Evolutionary conservation across 1,139 yeast genomes (phyloP).

Genomic region (Kodamaea ohmeri): DNA sequence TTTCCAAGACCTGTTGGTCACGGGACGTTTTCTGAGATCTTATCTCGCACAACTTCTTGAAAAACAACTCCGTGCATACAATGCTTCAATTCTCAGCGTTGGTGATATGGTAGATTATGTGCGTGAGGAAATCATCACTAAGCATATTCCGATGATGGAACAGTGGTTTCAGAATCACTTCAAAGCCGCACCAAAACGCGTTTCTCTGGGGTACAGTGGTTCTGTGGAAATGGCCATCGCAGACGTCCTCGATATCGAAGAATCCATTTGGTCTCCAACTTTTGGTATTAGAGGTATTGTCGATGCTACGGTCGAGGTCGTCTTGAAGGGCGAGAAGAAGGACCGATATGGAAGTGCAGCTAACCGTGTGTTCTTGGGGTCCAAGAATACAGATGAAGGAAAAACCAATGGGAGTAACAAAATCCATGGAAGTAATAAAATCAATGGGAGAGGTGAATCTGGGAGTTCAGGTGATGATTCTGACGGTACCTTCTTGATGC

Average conservation of each 20-base stretch:
- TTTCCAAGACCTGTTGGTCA: constrained; percentile 63
- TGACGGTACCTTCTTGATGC: constrained; percentile 48
- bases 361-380: neutral
- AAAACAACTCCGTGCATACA: constrained; percentile 37
- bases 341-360: neutral
- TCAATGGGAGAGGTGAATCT: neutral
- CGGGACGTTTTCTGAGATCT: constrained; percentile 39
- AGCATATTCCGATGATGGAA: constrained; percentile 56
- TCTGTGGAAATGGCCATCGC: constrained; percentile 49
- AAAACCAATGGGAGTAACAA: too few relatives aligned
- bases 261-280: constrained; percentile 86
- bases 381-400: too few relatives aligned
- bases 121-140: constrained; percentile 39
- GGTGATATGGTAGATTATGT: constrained; percentile 51
- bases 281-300: constrained; percentile 90
- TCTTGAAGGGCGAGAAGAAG: constrained; percentile 1
- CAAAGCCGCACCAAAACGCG: constrained; percentile 20
- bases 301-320: constrained; percentile 75
- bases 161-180: constrained; percentile 60
- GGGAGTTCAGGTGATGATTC: neutral
- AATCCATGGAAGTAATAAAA: too few relatives aligned
- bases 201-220: constrained; percentile 40
- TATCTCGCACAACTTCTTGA: constrained; percentile 48
- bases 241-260: constrained; percentile 80
- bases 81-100: constrained; percentile 57